phyloP scores from a whole-genome alignment of 306 rosid species.

The Acacia confusa region DNA sequence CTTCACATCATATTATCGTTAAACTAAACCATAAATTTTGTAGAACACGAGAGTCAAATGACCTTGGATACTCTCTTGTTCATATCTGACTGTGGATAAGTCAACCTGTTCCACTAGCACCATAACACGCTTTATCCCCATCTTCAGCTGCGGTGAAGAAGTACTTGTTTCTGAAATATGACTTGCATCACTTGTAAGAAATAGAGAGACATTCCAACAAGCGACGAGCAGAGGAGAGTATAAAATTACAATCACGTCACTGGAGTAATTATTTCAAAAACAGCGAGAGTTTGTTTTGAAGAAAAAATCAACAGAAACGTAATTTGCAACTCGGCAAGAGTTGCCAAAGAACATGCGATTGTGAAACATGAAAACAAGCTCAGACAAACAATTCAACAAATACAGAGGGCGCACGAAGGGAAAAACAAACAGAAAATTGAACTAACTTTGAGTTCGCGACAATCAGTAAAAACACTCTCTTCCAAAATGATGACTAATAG shows the following conservation, averaged over 20 bases:
- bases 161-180: not conserved
- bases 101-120: conserved; percentile 68
- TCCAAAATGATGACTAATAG: not conserved
- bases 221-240: not conserved
- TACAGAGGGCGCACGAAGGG: not conserved
- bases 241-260: not conserved
- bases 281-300: not conserved
- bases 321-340: not conserved
- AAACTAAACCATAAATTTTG: not conserved
- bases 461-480: not conserved
- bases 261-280: not conserved
- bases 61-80: conserved; percentile 60
- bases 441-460: not conserved
- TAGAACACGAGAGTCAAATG: not conserved
- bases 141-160: conserved; percentile 25
- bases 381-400: not conserved
- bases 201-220: not conserved
- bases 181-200: not conserved
- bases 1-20: not conserved
- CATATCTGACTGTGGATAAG: conserved; percentile 59
- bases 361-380: not conserved
- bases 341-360: not conserved
- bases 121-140: conserved; percentile 74
- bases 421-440: not conserved
- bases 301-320: not conserved